These are phyloP conservation scores for Yamadazyma pseudoaaseri DNA, from an alignment of 1,139 yeast genomes.

Conservation along the genomic window DNA sequence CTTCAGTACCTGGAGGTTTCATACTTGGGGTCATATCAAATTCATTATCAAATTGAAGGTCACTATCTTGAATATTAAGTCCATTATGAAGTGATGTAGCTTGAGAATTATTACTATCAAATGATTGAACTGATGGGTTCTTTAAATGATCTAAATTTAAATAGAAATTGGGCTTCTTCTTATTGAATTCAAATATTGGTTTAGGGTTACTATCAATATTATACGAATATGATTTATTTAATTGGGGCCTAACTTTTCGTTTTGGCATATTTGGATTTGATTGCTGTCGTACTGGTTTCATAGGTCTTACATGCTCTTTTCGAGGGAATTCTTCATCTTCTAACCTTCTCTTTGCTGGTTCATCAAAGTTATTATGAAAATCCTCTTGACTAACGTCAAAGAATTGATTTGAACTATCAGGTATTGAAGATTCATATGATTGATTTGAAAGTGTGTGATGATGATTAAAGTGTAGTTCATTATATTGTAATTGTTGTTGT, in stretches of 20 bases:
- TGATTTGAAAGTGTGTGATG: not conserved
- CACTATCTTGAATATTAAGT: conserved; percentile 11
- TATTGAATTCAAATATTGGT: conserved; percentile 7
- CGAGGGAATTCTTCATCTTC: not conserved
- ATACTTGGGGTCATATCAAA: conserved; percentile 36
- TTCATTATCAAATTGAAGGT: conserved; percentile 13
- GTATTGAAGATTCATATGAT: not conserved
- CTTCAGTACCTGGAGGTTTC: conserved; percentile 39
- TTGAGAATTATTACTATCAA: conserved; percentile 5
- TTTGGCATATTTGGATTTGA: conserved; percentile 13
- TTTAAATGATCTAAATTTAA: conserved; percentile 14
- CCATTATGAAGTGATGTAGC: conserved; percentile 1
- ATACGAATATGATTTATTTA: conserved; percentile 16
- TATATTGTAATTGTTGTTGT: not conserved
- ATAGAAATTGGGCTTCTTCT: conserved; percentile 16
- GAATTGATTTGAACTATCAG: not conserved
- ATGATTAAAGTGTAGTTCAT: not conserved
- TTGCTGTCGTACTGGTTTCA: conserved; percentile 16
- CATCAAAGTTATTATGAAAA: not conserved
- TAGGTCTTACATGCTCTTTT: conserved; percentile 10
- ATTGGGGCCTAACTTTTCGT: conserved; percentile 12
- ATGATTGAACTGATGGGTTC: conserved; percentile 9
- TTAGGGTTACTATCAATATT: conserved; percentile 2
- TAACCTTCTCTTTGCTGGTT: conserved; percentile 5
- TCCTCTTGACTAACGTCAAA: not conserved